These are phyloP conservation scores for Acanthochlamys bracteata DNA, from an alignment of 106 monocot genomes.

Conservation along the genomic window DNA sequence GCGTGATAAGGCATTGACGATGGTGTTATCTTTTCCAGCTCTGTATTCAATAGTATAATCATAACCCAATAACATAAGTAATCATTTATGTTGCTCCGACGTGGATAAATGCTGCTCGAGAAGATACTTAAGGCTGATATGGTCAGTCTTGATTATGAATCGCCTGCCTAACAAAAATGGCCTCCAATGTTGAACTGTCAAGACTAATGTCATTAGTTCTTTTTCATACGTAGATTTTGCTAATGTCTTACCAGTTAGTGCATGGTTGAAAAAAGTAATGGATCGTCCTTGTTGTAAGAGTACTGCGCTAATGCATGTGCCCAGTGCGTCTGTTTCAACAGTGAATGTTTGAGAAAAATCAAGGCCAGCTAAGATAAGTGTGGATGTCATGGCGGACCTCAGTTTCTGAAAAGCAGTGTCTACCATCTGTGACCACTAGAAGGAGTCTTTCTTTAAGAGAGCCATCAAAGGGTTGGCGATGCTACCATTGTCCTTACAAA, in stretches of 20 bases:
- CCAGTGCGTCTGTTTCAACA: neutral
- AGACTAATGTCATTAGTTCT: neutral
- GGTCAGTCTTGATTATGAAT: constrained; percentile 5
- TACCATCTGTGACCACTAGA: neutral
- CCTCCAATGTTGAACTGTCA: neutral
- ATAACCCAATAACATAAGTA: neutral
- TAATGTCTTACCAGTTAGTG: neutral
- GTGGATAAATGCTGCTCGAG: neutral
- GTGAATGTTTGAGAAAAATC: neutral
- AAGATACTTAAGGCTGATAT: neutral
- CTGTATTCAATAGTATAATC: constrained; percentile 3
- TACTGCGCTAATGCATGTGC: neutral
- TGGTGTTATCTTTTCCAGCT: neutral
- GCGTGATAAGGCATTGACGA: neutral
- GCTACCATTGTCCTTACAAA: neutral
- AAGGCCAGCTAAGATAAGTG: neutral
- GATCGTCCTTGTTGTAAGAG: neutral
- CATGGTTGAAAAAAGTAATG: neutral
- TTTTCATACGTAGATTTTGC: neutral
- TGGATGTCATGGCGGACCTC: neutral
- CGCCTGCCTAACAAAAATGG: neutral
- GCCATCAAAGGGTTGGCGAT: neutral
- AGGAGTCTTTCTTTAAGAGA: neutral
- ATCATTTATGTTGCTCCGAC: neutral
- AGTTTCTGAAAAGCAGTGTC: neutral